Evolutionary conservation across 345 rosid species (phyloP).

Genomic region (Hibiscus syriacus): DNA sequence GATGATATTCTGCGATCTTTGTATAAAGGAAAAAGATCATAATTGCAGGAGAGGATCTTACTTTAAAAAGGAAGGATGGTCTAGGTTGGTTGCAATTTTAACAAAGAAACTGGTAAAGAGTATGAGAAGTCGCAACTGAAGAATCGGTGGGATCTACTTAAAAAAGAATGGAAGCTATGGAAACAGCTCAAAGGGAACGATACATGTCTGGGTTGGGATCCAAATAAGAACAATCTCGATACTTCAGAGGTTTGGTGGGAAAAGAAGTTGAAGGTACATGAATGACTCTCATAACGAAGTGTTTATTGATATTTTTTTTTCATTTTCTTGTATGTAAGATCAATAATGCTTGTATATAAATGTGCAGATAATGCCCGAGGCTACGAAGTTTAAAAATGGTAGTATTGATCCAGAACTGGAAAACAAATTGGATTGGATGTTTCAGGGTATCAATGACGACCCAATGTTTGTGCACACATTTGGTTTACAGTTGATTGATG

Average conservation of each 20-base stretch:
- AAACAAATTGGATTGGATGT: background rate
- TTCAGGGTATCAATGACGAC: conserved; percentile 1
- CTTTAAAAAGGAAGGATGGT: conserved; percentile 9
- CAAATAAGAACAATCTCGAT: conserved; percentile 4
- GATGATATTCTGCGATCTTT: conserved; percentile 6
- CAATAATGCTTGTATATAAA: background rate
- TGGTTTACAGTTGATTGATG: background rate
- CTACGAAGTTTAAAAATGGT: conserved; percentile 1
- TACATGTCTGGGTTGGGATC: conserved; percentile 1
- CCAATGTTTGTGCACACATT: background rate
- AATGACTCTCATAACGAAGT: background rate
- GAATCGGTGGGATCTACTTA: conserved; percentile 12
- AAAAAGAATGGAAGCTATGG: conserved; percentile 11
- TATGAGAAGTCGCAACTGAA: conserved; percentile 10
- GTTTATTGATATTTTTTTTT: background rate
- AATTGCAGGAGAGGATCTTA: conserved; percentile 2
- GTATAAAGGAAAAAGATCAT: conserved; percentile 12
- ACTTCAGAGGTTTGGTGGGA: conserved; percentile 10
- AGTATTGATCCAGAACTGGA: conserved; percentile 9
- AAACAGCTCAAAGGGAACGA: conserved; percentile 5
- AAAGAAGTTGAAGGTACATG: conserved; percentile 2
- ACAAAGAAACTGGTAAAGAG: conserved; percentile 8
- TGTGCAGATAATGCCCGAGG: conserved; percentile 1
- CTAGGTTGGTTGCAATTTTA: conserved; percentile 11
- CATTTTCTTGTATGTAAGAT: background rate